Base-by-base conservation (phyloP, 805 yeast genomes). In the Torulaspora microellipsoides region DNA sequence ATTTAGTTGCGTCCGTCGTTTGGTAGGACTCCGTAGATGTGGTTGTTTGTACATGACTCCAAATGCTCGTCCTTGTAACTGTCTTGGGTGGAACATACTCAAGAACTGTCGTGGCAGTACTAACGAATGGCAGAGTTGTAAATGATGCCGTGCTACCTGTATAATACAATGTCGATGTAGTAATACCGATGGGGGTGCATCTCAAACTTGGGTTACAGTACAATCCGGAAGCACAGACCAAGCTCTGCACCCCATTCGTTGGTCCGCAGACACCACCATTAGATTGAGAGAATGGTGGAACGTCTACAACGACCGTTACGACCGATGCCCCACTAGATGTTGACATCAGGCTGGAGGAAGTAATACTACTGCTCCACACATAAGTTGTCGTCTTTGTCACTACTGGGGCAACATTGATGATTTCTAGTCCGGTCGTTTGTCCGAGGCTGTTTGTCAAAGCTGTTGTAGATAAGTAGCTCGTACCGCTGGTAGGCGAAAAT, bases 51-150 rank as follows among this genome's bases (percentile, higher is more conserved):
- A 43, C 36, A 31, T 43, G 47, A 10, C 23, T 17, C 47, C 47
- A 43, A 14, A 34, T 32, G 15, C 36, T 35, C 7, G 47, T 43
- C 17, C 15, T 27, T 7, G 43, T 43, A 14, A 34, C 39, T 7
- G 47, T 43, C 7, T 25, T 23, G 13, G 47, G 47, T 10, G 47
- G 47, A 2, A 39, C 15, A 15, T 39, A 43, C n/a, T 11, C 40
- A 11, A 43, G 20, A 15, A 43, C 47, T 13, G 47, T 43, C 11
- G 40, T 39, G 25, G 39, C 40, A 2, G 47, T 34, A 3, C 40
- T 43, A 11, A 43, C 44, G 27, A 39, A 43, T 15, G 47, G 47
- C 10, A 43, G 43, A 8, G 47, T 43, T 5, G 47, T 39, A 11
- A 35, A 27, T 10, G 47, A 43, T 13, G 47, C 15, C 10, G 47